Percentiles rank a stretch among this genome's conserved stretches.
phyloP scores from a whole-genome alignment of 208 protist species.

The Angomonas ambiguus region DNA sequence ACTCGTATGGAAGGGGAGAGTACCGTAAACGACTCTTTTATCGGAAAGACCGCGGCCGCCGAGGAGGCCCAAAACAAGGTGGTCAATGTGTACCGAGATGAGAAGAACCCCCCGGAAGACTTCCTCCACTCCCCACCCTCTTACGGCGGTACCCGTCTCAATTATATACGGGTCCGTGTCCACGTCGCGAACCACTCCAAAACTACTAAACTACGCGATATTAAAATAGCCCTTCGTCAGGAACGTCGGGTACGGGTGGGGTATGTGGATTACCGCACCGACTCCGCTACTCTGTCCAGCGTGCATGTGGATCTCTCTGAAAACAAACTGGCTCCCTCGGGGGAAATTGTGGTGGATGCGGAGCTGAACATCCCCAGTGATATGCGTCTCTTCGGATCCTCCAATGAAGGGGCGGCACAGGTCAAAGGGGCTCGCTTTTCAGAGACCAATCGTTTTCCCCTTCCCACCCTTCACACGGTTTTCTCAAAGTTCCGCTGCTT shows the following conservation, averaged over 20 bases:
- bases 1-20: neutral
- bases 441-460: neutral
- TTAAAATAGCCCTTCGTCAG: constrained; percentile 1
- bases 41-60: neutral
- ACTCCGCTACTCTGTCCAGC: neutral
- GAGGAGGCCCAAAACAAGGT: neutral
- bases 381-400: neutral
- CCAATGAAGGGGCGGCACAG: neutral
- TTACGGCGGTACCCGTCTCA: neutral
- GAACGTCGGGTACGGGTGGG: neutral
- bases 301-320: neutral
- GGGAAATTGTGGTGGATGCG: neutral
- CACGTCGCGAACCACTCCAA: neutral
- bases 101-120: neutral
- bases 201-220: neutral
- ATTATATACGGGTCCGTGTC: neutral
- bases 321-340: neutral
- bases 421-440: neutral
- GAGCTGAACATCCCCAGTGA: neutral
- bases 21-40: neutral
- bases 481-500: neutral
- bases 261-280: neutral
- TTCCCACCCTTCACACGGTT: neutral
- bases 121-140: neutral
- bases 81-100: neutral